Evolutionary conservation across 2,329 filamentous ascomycete species (phyloP).

Genomic region (Malbranchea zuffiana): DNA sequence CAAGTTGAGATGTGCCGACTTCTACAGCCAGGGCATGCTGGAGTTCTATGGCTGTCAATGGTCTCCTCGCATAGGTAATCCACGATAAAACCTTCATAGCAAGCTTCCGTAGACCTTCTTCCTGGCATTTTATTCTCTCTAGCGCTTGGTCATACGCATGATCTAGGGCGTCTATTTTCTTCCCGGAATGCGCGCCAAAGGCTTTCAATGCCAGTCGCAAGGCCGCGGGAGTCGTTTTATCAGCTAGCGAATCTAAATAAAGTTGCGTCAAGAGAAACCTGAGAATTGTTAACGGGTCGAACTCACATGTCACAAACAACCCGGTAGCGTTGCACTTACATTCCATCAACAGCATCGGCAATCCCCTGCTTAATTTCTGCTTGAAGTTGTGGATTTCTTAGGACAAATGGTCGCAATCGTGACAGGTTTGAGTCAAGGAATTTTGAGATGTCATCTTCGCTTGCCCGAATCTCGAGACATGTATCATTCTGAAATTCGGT

Average conservation of each 20-base stretch:
- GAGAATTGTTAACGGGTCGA: background rate
- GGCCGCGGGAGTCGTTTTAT: slow-evolving; percentile 18
- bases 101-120: slow-evolving; percentile 1
- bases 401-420: slow-evolving; percentile 10
- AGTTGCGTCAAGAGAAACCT: slow-evolving; percentile 23
- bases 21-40: slow-evolving; percentile 24
- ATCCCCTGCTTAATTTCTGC: slow-evolving; percentile 12
- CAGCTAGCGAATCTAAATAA: slow-evolving; percentile 16
- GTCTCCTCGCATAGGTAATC: slow-evolving; percentile 16
- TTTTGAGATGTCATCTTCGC: slow-evolving; percentile 10
- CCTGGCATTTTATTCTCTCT: background rate
- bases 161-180: too few relatives aligned
- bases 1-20: slow-evolving; percentile 16
- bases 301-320: slow-evolving; percentile 13
- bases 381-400: slow-evolving; percentile 8
- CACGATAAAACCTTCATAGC: slow-evolving; percentile 10
- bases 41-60: slow-evolving; percentile 21
- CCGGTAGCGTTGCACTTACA: slow-evolving; percentile 14
- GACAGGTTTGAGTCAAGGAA: slow-evolving; percentile 12
- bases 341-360: slow-evolving; percentile 14
- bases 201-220: slow-evolving; percentile 26
- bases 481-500: slow-evolving; percentile 4
- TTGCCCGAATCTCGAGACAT: slow-evolving; percentile 8
- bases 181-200: too few relatives aligned
- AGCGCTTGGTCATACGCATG: too few relatives aligned